Evolutionary conservation across 441 rosid species (phyloP), one percentile per base, ranked within the genome.

Genomic region (Daphne laureola): DNA sequence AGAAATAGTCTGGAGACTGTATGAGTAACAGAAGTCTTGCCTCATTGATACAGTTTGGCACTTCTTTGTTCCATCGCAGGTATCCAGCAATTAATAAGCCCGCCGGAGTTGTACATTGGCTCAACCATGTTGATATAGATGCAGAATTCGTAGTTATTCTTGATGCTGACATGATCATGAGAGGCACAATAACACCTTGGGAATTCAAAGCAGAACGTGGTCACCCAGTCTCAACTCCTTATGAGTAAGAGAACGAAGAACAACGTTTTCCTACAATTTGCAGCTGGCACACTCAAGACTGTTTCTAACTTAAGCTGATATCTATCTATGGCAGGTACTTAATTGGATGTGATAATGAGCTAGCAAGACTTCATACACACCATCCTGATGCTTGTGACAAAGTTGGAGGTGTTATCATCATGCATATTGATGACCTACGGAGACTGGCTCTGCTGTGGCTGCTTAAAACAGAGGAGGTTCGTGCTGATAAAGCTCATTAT

Each of bases 61-160:
- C 4, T 69, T 59, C 35, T 43, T 43, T 49, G 47, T 53, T 27
- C 51, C 43, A 17, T 67, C 40, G 54, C 82, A 93, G 99, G 99
- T 93, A 93, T 74, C 99, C 99, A 13, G 99, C 97, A 27, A 93
- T 93, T 61, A 93, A 93, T 73, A 93, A 93, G 72, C 99, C 99
- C 15, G 99, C 97, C 42, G 99, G 87, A 2, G 97, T 90, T 53
- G 83, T 90, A 65, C 99, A 93, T 65, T 93, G 99, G 99, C 97
- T 93, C 63, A 92, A 87, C 73, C 99, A 93, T 67, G 89, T 83
- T 17, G 56, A 74, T 27, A 75, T 57, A 17, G 96, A 93, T 82
- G 93, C 96, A 27, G 96, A 93, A 64, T 93, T 74, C 68, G 73
- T 93, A 59, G 95, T 93, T 43, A 90, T 93, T 74, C 92, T 93